Evolutionary conservation across 305 asterid species (phyloP).

Genomic region (Ajuga reptans): DNA sequence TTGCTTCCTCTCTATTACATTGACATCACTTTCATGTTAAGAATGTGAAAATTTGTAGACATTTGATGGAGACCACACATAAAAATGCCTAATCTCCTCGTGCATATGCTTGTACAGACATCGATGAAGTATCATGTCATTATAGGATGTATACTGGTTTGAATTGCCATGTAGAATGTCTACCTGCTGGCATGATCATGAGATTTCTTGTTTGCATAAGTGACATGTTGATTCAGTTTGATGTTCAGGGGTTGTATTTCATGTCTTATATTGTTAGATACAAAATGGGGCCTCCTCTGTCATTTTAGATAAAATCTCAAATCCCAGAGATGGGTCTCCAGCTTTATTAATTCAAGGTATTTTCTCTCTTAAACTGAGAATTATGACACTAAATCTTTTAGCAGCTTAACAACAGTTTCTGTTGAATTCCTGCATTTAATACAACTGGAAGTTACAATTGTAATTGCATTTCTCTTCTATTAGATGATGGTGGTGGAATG

Average conservation of each 20-base stretch:
- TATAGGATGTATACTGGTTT: conserved; percentile 4
- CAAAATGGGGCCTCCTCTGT: conserved; percentile 76
- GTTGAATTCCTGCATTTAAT: conserved; percentile 16
- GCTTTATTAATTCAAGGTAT: conserved; percentile 82
- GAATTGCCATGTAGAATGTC: conserved; percentile 2
- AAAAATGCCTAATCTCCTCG: neutral
- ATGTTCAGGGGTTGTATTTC: conserved; percentile 22
- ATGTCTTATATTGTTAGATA: conserved; percentile 42
- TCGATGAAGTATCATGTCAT: neutral
- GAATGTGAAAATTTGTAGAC: conserved; percentile 9
- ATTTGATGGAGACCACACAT: neutral
- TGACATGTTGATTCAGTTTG: conserved; percentile 9
- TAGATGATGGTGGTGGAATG: conserved; percentile 97
- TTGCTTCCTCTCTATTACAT: neutral
- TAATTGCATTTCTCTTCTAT: conserved; percentile 25
- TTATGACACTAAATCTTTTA: neutral
- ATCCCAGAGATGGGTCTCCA: conserved; percentile 64
- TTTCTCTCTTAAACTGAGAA: conserved; percentile 18
- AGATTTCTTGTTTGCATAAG: conserved; percentile 1
- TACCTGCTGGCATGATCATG: neutral
- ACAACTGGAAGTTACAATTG: conserved; percentile 12
- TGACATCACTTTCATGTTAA: conserved; percentile 15
- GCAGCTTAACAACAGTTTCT: conserved; percentile 15
- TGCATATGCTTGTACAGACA: neutral
- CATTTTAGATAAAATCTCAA: conserved; percentile 49